Conservation (phyloP, 139 green algal species). For the Tetratostichococcus sp. region DNA sequence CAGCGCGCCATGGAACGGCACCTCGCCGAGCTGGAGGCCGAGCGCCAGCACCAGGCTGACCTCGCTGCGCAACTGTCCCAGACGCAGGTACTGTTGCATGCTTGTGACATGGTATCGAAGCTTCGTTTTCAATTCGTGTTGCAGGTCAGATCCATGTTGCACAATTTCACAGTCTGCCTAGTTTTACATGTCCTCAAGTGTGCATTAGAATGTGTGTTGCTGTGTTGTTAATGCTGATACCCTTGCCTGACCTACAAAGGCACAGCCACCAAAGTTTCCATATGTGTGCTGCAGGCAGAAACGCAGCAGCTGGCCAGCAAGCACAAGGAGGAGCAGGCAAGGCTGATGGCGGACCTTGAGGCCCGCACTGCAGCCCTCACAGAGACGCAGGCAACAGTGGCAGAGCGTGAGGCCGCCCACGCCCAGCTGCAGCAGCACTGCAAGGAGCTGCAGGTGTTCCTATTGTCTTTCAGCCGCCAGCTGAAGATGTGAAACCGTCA, state of each 20-base stretch:
- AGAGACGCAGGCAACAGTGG: neutral
- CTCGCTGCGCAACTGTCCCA: constrained; percentile 6
- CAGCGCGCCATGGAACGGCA: neutral
- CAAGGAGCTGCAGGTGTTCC: neutral
- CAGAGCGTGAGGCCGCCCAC: constrained; percentile 1
- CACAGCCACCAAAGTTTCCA: too few species aligned
- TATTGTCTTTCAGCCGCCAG: neutral
- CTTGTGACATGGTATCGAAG: too few species aligned
- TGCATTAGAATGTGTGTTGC: too few species aligned
- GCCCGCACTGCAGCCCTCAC: neutral
- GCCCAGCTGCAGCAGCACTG: constrained; percentile 2
- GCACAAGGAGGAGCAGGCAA: neutral
- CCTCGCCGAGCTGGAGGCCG: constrained; percentile 12
- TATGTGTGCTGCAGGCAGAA: neutral
- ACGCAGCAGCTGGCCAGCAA: neutral
- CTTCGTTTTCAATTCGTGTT: neutral
- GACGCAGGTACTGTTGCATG: constrained; percentile 11
- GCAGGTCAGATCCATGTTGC: neutral
- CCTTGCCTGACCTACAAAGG: too few species aligned
- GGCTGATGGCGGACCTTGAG: constrained; percentile 1
- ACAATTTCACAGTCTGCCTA: too few species aligned
- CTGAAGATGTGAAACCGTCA: neutral
- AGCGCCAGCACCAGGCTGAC: constrained; percentile 7
- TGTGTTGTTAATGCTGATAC: too few species aligned
- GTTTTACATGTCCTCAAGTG: too few species aligned